These are phyloP conservation scores for Fusarium duplospermum DNA, from an alignment of 2,329 filamentous ascomycete genomes.

Conservation along the genomic window DNA sequence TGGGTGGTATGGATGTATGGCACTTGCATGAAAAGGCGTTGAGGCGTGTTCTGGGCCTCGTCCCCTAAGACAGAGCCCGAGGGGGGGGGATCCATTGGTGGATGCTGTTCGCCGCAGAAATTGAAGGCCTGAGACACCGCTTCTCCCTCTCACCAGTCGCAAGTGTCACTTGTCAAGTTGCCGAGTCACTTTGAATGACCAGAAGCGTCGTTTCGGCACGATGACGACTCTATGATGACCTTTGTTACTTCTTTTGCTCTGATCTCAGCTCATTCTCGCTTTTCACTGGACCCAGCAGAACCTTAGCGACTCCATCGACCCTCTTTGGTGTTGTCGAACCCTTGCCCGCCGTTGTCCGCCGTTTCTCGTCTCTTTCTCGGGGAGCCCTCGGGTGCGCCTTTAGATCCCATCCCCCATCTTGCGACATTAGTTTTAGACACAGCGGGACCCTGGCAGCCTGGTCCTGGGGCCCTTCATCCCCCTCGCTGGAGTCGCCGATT, in stretches of 20 bases:
- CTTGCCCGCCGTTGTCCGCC: conserved; percentile 10
- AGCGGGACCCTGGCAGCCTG: not conserved
- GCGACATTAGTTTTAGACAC: conserved; percentile 1
- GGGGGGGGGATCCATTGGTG: not conserved
- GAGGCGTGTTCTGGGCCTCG: not conserved
- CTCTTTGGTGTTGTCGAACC: not conserved
- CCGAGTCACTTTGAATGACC: not conserved
- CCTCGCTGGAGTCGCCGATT: conserved; percentile 24
- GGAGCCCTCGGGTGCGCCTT: not conserved
- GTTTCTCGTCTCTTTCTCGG: not conserved
- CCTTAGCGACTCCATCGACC: not conserved
- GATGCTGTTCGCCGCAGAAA: not conserved
- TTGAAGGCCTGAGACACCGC: conserved; percentile 10
- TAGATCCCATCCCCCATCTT: not conserved
- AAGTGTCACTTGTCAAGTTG: not conserved
- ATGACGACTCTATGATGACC: conserved; percentile 26
- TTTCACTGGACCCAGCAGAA: conserved; percentile 3
- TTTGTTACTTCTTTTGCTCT: not conserved
- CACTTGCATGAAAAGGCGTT: conserved; percentile 1
- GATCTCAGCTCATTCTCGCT: not conserved
- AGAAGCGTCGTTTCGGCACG: conserved; percentile 1
- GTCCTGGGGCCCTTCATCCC: conserved; percentile 9
- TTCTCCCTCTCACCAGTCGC: conserved; percentile 8
- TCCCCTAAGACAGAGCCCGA: not conserved
- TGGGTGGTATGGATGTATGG: not conserved